A percentile compares a stretch with the other conserved stretches of the same genome.
phyloP scores from a whole-genome alignment of 768 basidiomycete species.

The Botryobasidium botryosum region DNA sequence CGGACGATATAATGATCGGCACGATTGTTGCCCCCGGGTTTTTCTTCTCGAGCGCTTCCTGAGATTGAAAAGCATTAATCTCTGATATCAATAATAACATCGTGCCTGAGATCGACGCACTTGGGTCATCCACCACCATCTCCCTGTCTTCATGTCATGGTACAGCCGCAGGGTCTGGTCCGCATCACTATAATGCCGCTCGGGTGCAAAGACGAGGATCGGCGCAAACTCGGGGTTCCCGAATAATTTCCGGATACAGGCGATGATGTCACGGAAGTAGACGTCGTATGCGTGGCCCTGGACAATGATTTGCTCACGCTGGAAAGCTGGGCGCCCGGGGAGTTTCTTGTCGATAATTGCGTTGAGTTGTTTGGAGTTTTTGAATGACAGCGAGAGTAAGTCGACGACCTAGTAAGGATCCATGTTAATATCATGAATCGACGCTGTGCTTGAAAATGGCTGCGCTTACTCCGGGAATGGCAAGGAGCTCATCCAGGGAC shows the following conservation, averaged over 20 bases:
- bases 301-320: not conserved
- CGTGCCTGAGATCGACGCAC: too few species aligned
- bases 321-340: not conserved
- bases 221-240: too few species aligned
- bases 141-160: constrained; percentile 30
- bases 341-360: constrained; percentile 2
- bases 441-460: not conserved
- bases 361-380: constrained; percentile 1
- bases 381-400: constrained; percentile 1
- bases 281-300: not conserved
- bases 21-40: too few species aligned
- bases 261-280: not conserved
- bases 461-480: not conserved
- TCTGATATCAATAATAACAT: constrained; percentile 7
- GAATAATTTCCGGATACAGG: not conserved
- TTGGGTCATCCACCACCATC: too few species aligned
- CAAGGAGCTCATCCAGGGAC: not conserved
- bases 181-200: constrained; percentile 23
- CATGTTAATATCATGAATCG: not conserved
- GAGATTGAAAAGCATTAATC: not conserved
- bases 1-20: too few species aligned
- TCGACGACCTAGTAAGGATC: not conserved
- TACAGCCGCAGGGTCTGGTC: constrained; percentile 18
- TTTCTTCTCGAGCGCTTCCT: not conserved
- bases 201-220: too few species aligned